Base-by-base conservation (phyloP, 345 rosid species). In the Passiflora organensis region DNA sequence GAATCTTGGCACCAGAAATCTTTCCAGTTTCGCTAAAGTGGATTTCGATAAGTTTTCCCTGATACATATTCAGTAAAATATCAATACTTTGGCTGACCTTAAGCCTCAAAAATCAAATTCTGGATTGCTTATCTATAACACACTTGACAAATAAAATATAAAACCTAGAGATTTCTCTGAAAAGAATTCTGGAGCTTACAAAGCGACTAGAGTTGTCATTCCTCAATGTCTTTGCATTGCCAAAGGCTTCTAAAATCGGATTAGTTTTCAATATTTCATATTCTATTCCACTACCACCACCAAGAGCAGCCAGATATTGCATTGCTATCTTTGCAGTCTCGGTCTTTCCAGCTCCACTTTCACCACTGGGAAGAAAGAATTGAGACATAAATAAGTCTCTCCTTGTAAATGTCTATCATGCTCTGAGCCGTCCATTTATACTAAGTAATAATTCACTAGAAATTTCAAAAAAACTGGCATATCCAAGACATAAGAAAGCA, bases 301-400 rank as follows among this genome's bases (percentile, higher is more conserved):
- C 99, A 66, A 89, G 96, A 63, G 96, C 95, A 71, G 99, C 99
- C 77, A 93, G 75, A 76, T 89, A 93, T 56, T 93, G 99, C 99
- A 93, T 93, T 44, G 97, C 95, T 77, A 93, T 93, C 82, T 93
- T 93, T 48, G 99, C 99, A 21, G 99, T 89, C 82, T 93, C 97
- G 20, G 99, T 93, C 77, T 93, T 93, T 60, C 99, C 99, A 17
- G 98, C 98, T 66, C 96, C 98, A 81, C 98, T 91, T 76, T 91
- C 98, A 55, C 98, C 98, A 28, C 99, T 93, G 82, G 34, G 34
- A 20, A 61, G 61, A 78, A 62, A 42, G 82, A 66, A 49, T 44
- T 47, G 64, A 53, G 28, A 38, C 3, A 22, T n/a, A 53, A 20
- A 15, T n/a, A 37, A 43, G 23, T 59, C 4, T 32, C 18, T 9